These are phyloP conservation scores for Cordyceps farinosa DNA, from an alignment of 2,329 filamentous ascomycete species.

Conservation along the genomic window DNA sequence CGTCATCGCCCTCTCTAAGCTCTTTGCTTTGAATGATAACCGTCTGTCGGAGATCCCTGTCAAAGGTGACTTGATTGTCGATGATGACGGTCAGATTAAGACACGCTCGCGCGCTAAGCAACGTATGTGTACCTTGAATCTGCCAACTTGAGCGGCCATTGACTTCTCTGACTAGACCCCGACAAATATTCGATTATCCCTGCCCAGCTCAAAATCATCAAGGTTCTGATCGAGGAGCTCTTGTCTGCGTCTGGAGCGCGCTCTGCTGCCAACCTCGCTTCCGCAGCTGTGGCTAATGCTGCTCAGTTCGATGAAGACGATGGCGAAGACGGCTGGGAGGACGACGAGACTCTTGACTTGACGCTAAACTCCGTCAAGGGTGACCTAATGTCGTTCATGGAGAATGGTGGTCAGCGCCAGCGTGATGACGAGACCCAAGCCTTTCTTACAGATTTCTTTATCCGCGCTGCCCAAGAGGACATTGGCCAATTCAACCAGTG, in stretches of 20 bases:
- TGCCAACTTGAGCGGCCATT: slow-evolving; percentile 22
- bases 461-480: slow-evolving; percentile 54
- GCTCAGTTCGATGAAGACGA: slow-evolving; percentile 63
- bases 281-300: slow-evolving; percentile 58
- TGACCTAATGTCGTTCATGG: slow-evolving; percentile 77
- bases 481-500: slow-evolving; percentile 54
- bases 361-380: slow-evolving; percentile 63
- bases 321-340: slow-evolving; percentile 87
- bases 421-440: slow-evolving; percentile 87
- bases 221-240: slow-evolving; percentile 91
- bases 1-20: slow-evolving; percentile 86
- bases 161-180: slow-evolving; percentile 52
- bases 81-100: slow-evolving; percentile 77
- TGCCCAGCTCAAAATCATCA: slow-evolving; percentile 90
- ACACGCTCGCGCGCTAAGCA: slow-evolving; percentile 85
- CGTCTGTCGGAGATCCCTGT: slow-evolving; percentile 77
- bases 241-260: slow-evolving; percentile 70
- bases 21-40: slow-evolving; percentile 82
- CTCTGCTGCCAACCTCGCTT: slow-evolving; percentile 58
- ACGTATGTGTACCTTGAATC: slow-evolving; percentile 49
- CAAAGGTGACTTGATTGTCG: slow-evolving; percentile 86
- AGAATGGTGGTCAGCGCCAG: slow-evolving; percentile 57
- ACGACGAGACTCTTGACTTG: slow-evolving; percentile 74
- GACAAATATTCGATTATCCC: slow-evolving; percentile 86
- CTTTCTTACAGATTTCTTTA: slow-evolving; percentile 80